A percentile compares a stretch with the other conserved stretches of the same genome.
These are phyloP conservation scores for Septoria linicola DNA, from an alignment of 2,329 filamentous ascomycete genomes.

Conservation along the genomic window DNA sequence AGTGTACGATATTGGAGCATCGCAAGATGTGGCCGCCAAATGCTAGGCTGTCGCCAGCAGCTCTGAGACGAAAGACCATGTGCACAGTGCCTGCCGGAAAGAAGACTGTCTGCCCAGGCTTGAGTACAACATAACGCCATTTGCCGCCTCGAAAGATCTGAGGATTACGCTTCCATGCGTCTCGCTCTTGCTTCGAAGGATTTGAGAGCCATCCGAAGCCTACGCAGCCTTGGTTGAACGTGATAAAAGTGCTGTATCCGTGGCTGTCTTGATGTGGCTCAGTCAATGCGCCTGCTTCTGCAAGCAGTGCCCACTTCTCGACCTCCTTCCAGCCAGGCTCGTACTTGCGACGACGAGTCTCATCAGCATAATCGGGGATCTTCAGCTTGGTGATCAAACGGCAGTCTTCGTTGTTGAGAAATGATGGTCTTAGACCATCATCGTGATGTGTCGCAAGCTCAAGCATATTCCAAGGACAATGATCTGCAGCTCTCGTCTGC, in stretches of 20 bases:
- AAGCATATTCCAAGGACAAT: constrained; percentile 35
- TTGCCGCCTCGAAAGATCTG: constrained; percentile 26
- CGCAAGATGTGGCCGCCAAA: constrained; percentile 38
- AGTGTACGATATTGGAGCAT: constrained; percentile 41
- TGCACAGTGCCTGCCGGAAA: constrained; percentile 38
- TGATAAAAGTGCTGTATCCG: constrained; percentile 39
- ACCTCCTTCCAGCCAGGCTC: constrained; percentile 37
- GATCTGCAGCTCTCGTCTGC: constrained; percentile 6
- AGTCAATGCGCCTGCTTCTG: constrained; percentile 37
- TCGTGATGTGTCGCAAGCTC: constrained; percentile 37
- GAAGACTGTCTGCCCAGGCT: constrained; percentile 35
- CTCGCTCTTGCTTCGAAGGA: constrained; percentile 31
- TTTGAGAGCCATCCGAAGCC: constrained; percentile 37
- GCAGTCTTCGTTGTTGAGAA: constrained; percentile 36
- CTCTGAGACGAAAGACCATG: constrained; percentile 37
- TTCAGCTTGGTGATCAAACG: constrained; percentile 38
- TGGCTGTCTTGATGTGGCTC: constrained; percentile 39
- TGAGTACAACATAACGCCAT: constrained; percentile 36
- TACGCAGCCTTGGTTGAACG: constrained; percentile 34
- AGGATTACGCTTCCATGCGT: constrained; percentile 27
- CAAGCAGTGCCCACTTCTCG: constrained; percentile 38
- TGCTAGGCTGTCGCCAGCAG: constrained; percentile 34
- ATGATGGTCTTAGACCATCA: constrained; percentile 35
- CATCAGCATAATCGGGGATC: constrained; percentile 28
- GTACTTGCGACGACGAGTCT: constrained; percentile 32